phyloP scores from a whole-genome alignment of 805 yeast genomes.

The Clavispora phyllophila region DNA sequence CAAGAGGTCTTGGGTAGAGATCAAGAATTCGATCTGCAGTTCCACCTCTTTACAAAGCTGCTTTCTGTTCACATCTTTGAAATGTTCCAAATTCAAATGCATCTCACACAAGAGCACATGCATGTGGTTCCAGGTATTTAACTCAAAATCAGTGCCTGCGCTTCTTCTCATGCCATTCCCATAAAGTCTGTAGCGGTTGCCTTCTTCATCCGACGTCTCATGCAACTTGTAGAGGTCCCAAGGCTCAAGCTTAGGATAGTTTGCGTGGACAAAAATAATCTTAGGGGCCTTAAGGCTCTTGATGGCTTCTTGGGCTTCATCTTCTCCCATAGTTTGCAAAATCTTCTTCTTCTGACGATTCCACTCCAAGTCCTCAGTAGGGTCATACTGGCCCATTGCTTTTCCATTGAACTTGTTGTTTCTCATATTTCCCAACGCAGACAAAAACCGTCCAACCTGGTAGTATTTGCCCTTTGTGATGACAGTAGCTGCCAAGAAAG shows the following conservation, averaged over 20 bases:
- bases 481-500: constrained; percentile 65
- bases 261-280: constrained; percentile 57
- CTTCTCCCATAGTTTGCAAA: constrained; percentile 3
- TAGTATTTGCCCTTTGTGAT: constrained; percentile 45
- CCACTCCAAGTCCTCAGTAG: constrained; percentile 49
- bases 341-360: constrained; percentile 7
- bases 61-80: constrained; percentile 34
- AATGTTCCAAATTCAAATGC: constrained; percentile 40
- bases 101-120: constrained; percentile 48
- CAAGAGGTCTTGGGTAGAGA: constrained; percentile 30
- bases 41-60: constrained; percentile 48
- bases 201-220: constrained; percentile 37
- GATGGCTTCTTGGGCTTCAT: constrained; percentile 5
- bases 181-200: constrained; percentile 50
- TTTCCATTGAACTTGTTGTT: constrained; percentile 51
- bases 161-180: constrained; percentile 51
- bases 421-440: constrained; percentile 46
- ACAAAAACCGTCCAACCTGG: constrained; percentile 48
- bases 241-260: constrained; percentile 64
- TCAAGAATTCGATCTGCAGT: constrained; percentile 41
- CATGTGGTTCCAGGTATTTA: constrained; percentile 57
- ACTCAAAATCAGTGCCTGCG: constrained; percentile 54
- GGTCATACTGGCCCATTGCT: constrained; percentile 75
- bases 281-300: constrained; percentile 8
- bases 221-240: constrained; percentile 43